Conservation (phyloP, 2,329 filamentous ascomycete species). For the Neonectria ditissima region DNA sequence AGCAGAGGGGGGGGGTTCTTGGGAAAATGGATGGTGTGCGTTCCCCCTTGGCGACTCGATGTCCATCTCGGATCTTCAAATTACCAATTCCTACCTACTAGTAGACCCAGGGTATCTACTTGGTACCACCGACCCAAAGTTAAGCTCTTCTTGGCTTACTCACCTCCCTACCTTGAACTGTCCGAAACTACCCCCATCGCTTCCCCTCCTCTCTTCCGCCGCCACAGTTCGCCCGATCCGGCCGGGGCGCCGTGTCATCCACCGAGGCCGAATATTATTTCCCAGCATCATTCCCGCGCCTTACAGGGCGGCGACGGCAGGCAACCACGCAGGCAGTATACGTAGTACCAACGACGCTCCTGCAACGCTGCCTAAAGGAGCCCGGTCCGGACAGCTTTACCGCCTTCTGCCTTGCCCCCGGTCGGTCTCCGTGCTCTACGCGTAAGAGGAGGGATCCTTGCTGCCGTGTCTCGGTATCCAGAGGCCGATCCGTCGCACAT, state of each 20-base stretch:
- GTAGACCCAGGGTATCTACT: too few relatives aligned
- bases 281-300: conserved; percentile 6
- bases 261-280: conserved; percentile 8
- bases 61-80: conserved; percentile 12
- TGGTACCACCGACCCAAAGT: conserved; percentile 1
- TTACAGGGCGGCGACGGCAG: conserved; percentile 1
- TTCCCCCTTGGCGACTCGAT: neutral
- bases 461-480: conserved; percentile 10
- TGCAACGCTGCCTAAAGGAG: conserved; percentile 14
- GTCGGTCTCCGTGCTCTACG: neutral
- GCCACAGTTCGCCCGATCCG: conserved; percentile 22
- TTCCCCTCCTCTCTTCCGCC: conserved; percentile 7
- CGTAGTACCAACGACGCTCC: conserved; percentile 4
- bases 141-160: conserved; percentile 7
- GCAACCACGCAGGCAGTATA: neutral
- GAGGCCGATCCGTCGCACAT: conserved; percentile 12
- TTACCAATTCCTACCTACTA: conserved; percentile 13
- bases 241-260: conserved; percentile 11
- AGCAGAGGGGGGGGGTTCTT: neutral
- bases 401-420: conserved; percentile 12
- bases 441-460: conserved; percentile 12
- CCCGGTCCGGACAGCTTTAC: conserved; percentile 7
- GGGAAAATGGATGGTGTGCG: neutral
- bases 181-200: conserved; percentile 5
- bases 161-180: neutral